Evolutionary conservation across 2,329 filamentous ascomycete species (phyloP).

Genomic region (Aspergillus sojae): DNA sequence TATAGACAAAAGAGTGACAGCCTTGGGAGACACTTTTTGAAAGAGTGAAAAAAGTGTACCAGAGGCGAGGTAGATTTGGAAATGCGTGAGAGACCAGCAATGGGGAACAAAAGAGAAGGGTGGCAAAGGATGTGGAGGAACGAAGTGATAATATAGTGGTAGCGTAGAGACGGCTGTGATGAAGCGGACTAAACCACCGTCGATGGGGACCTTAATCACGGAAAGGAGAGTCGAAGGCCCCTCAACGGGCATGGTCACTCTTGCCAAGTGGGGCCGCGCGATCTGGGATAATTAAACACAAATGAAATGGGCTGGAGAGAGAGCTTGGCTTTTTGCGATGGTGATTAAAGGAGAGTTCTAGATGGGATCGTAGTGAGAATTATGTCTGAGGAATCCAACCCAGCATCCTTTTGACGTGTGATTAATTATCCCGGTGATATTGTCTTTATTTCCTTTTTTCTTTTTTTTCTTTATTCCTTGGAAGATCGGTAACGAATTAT

Average conservation of each 20-base stretch:
- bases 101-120: slow-evolving; percentile 20
- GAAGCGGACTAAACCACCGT: background rate
- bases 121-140: slow-evolving; percentile 13
- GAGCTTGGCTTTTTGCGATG: background rate
- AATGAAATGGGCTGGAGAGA: slow-evolving; percentile 14
- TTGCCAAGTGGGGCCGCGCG: slow-evolving; percentile 22
- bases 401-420: background rate
- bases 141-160: slow-evolving; percentile 24
- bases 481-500: background rate
- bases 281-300: slow-evolving; percentile 24
- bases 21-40: slow-evolving; percentile 33
- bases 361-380: background rate
- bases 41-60: slow-evolving; percentile 34
- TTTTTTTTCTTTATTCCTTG: background rate
- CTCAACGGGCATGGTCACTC: slow-evolving; percentile 10
- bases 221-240: slow-evolving; percentile 15
- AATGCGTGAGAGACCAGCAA: slow-evolving; percentile 15
- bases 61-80: slow-evolving; percentile 19
- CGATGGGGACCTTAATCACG: slow-evolving; percentile 13
- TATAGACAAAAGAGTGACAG: slow-evolving; percentile 38
- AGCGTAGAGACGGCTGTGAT: slow-evolving; percentile 1
- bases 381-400: background rate
- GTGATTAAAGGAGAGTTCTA: background rate
- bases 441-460: background rate
- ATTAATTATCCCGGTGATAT: background rate